phyloP scores from a whole-genome alignment of 495 filamentous ascomycete genomes.

The Pseudomonodictys pantanalensis region DNA sequence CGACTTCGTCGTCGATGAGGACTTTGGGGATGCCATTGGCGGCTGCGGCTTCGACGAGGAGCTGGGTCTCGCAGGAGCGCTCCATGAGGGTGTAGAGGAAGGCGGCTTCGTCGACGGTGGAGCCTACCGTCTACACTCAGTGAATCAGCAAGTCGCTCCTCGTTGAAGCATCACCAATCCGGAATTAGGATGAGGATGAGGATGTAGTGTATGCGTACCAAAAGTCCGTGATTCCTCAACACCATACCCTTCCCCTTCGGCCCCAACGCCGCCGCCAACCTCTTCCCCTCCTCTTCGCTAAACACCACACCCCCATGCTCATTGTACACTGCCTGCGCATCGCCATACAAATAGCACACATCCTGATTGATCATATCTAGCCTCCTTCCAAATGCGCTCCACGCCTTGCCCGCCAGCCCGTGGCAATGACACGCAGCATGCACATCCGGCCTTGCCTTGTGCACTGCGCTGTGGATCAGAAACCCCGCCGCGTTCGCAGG shows the following conservation, averaged over 20 bases:
- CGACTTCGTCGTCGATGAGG: constrained; percentile 39
- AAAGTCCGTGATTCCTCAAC: constrained; percentile 42
- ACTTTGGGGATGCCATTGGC: constrained; percentile 42
- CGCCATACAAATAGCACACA: constrained; percentile 43
- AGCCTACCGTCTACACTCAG: constrained; percentile 36
- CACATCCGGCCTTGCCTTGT: constrained; percentile 44
- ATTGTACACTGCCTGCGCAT: constrained; percentile 42
- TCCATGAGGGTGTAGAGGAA: constrained; percentile 45
- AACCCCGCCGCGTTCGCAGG: constrained; percentile 46
- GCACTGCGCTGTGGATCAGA: constrained; percentile 42
- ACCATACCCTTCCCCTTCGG: constrained; percentile 43
- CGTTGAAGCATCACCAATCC: background rate
- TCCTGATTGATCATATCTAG: constrained; percentile 49
- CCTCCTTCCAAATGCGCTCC: constrained; percentile 39
- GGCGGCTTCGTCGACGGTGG: constrained; percentile 45
- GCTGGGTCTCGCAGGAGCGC: constrained; percentile 42
- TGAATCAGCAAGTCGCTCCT: background rate
- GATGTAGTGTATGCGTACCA: constrained; percentile 18
- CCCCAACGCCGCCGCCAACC: constrained; percentile 42
- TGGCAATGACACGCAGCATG: constrained; percentile 43
- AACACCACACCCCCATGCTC: constrained; percentile 44
- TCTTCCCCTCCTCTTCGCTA: constrained; percentile 39
- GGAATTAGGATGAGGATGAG: background rate
- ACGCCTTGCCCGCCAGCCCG: constrained; percentile 41
- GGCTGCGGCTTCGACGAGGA: constrained; percentile 42